Percentiles rank a stretch among this genome's conserved stretches.
phyloP scores from a whole-genome alignment of 495 filamentous ascomycete genomes.

The Penicillium samsonianum region DNA sequence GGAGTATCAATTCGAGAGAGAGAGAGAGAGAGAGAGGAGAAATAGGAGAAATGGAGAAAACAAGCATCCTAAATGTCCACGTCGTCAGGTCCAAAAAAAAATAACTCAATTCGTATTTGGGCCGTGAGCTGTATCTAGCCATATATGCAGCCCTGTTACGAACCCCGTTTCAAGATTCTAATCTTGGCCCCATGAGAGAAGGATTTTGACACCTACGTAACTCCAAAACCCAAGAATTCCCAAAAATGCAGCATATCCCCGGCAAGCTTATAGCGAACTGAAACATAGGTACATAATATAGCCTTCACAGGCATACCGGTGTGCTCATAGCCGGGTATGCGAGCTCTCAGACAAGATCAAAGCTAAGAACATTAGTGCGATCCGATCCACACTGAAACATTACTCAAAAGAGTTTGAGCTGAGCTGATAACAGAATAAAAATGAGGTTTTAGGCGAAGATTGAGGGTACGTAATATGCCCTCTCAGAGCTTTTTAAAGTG shows the following conservation, averaged over 20 bases:
- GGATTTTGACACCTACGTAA: no score
- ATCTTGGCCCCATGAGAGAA: background rate
- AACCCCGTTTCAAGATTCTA: constrained; percentile 2
- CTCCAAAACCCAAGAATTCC: no score
- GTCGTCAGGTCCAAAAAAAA: no score
- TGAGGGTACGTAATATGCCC: constrained; percentile 27
- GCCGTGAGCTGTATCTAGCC: background rate
- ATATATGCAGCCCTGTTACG: background rate
- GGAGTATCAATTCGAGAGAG: background rate
- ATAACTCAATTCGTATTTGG: background rate
- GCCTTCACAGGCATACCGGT: background rate
- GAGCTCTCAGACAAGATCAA: constrained; percentile 12
- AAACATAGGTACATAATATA: background rate
- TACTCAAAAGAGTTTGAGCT: constrained; percentile 13
- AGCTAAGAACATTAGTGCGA: constrained; percentile 26
- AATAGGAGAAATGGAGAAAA: background rate
- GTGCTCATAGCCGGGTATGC: background rate
- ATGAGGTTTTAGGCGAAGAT: background rate
- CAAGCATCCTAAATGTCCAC: no score
- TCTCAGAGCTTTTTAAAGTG: constrained; percentile 1
- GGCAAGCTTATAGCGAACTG: background rate
- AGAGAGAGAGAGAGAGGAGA: no score
- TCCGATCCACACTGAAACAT: constrained; percentile 37
- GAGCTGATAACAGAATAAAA: background rate
- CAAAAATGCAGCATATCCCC: background rate